Evolutionary conservation across 768 basidiomycete species (phyloP).

Genomic region (Auriscalpium vulgare): DNA sequence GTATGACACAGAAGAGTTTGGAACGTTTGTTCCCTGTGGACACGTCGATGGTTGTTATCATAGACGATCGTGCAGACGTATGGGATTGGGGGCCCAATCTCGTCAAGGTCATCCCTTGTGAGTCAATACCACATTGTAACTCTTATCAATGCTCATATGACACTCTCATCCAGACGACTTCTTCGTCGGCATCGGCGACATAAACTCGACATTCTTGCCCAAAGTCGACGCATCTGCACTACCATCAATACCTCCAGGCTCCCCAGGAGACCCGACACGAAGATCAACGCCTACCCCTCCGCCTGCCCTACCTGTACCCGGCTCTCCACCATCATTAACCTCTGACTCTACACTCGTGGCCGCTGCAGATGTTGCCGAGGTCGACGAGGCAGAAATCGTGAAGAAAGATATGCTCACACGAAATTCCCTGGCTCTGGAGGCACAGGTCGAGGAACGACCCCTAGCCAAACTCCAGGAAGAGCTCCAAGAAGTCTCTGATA

Average conservation of each 20-base stretch:
- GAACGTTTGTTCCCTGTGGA: conserved; percentile 93
- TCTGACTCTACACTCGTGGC: conserved; percentile 2
- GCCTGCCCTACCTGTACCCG: too few species aligned
- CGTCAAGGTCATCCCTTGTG: conserved; percentile 94
- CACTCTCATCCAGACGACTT: conserved; percentile 71
- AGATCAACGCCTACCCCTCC: background rate
- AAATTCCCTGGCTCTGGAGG: conserved; percentile 73
- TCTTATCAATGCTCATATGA: background rate
- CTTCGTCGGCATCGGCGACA: conserved; percentile 96
- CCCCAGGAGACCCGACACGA: background rate
- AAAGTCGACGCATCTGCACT: conserved; percentile 51
- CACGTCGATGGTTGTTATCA: conserved; percentile 98
- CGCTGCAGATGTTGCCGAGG: background rate
- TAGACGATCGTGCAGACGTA: conserved; percentile 96
- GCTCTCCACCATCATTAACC: background rate
- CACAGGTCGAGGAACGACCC: conserved; percentile 79
- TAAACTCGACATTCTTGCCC: conserved; percentile 91
- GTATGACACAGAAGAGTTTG: conserved; percentile 74
- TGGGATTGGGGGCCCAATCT: conserved; percentile 98
- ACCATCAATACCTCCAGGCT: conserved; percentile 18
- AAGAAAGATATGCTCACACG: conserved; percentile 54
- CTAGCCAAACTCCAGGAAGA: conserved; percentile 84
- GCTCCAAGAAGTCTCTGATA: conserved; percentile 41
- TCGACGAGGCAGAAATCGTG: conserved; percentile 37
- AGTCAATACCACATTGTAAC: conserved; percentile 21